Evolutionary conservation across 371 early-diverging fungal species (phyloP).

Genomic region (Mortierella sp.): DNA sequence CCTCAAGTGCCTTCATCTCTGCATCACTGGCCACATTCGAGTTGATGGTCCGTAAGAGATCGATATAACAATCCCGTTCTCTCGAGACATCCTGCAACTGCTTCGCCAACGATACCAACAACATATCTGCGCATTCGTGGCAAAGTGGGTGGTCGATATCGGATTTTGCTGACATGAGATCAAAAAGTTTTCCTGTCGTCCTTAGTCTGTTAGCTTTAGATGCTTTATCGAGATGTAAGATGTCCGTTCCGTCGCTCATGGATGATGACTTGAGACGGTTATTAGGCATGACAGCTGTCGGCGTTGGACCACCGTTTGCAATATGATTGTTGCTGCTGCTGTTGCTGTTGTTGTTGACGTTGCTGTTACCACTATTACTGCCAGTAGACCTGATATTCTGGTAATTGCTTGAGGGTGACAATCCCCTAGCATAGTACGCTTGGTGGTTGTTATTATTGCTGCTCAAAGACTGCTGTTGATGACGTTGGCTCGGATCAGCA

Average conservation of each 20-base stretch:
- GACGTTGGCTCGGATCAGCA: conserved; percentile 11
- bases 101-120: conserved; percentile 75
- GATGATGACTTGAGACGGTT: conserved; percentile 20
- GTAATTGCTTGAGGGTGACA: conserved; percentile 9
- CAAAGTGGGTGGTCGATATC: conserved; percentile 90
- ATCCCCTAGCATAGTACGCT: conserved; percentile 20
- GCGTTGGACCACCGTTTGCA: conserved; percentile 14
- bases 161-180: conserved; percentile 75
- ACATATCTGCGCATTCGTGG: conserved; percentile 87
- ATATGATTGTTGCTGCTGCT: conserved; percentile 2
- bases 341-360: neutral
- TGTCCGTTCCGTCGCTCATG: conserved; percentile 13
- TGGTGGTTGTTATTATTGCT: no score
- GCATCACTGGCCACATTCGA: conserved; percentile 63
- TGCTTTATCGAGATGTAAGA: conserved; percentile 54
- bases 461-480: conserved; percentile 8
- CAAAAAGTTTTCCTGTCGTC: conserved; percentile 75
- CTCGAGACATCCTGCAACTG: conserved; percentile 74
- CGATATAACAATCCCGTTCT: conserved; percentile 83
- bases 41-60: conserved; percentile 71
- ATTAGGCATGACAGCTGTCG: neutral
- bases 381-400: neutral
- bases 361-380: neutral
- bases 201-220: conserved; percentile 61
- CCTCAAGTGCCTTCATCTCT: conserved; percentile 59